These are phyloP conservation scores for Podosphaera fusca DNA, from an alignment of 2,329 filamentous ascomycete genomes.

Conservation along the genomic window DNA sequence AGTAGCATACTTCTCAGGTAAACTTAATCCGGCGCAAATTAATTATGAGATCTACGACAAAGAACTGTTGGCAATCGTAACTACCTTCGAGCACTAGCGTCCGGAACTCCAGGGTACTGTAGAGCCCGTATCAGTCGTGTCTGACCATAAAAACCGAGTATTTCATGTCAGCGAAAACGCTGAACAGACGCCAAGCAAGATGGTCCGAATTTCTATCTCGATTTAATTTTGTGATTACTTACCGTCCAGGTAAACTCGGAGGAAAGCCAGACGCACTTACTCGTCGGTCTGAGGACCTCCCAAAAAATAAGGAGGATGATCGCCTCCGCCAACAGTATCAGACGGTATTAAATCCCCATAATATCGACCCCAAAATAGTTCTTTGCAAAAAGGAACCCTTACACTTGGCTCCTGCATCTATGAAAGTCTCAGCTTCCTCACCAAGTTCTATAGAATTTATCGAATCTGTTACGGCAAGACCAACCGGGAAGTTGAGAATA, in stretches of 20 bases:
- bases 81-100: conserved; percentile 9
- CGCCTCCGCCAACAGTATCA: background rate
- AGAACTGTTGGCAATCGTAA: conserved; percentile 17
- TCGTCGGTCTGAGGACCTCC: background rate
- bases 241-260: background rate
- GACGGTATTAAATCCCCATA: background rate
- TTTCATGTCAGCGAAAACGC: conserved; percentile 11
- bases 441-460: too few species aligned
- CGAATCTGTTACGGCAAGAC: too few species aligned
- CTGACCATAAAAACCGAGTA: conserved; percentile 11
- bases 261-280: background rate
- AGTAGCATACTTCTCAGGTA: conserved; percentile 1
- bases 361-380: background rate
- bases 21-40: too few species aligned
- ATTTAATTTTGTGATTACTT: background rate
- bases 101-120: conserved; percentile 5
- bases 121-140: conserved; percentile 6
- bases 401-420: too few species aligned
- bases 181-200: conserved; percentile 9
- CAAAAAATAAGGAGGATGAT: background rate
- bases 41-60: conserved; percentile 17
- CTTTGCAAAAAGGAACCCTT: background rate
- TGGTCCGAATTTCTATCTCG: background rate
- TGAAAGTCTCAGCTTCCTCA: too few species aligned
- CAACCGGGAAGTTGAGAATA: too few species aligned